Conservation (phyloP, 1,284 basidiomycete species). For the Xanthoconium separans region DNA sequence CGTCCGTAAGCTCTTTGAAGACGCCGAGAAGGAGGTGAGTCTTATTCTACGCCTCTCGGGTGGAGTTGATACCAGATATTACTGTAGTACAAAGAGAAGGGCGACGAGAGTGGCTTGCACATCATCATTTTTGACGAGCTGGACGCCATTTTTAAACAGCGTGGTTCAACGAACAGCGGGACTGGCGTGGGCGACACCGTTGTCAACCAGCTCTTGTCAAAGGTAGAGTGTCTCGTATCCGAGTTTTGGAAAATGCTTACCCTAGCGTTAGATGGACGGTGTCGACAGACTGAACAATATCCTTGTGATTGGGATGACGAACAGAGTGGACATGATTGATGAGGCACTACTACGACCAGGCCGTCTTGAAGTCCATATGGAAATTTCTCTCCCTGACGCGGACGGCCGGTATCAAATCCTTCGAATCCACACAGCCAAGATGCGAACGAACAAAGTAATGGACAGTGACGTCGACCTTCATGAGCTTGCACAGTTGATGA, state of each 20-base stretch:
- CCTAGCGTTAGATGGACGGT: conserved; percentile 84
- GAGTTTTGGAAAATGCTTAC: not conserved
- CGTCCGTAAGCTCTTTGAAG: conserved; percentile 94
- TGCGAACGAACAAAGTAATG: conserved; percentile 92
- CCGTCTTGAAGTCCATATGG: conserved; percentile 99
- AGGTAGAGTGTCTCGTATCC: conserved; percentile 46
- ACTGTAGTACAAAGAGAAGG: conserved; percentile 90
- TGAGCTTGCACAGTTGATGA: conserved; percentile 85
- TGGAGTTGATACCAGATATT: not conserved
- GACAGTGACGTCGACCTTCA: conserved; percentile 81
- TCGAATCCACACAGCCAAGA: conserved; percentile 93
- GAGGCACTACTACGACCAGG: conserved; percentile 97
- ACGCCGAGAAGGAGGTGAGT: conserved; percentile 93
- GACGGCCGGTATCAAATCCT: conserved; percentile 92
- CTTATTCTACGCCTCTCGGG: not conserved
- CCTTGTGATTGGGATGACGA: conserved; percentile 99
- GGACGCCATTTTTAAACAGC: conserved; percentile 98
- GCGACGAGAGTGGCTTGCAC: conserved; percentile 97
- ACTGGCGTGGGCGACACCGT: conserved; percentile 98
- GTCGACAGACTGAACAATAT: conserved; percentile 99
- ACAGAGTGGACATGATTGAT: conserved; percentile 98
- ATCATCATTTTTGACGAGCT: conserved; percentile 99
- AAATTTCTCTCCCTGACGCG: conserved; percentile 97
- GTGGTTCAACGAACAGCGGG: conserved; percentile 86
- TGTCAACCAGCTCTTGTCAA: conserved; percentile 97